Conservation (phyloP, 164 flowering plant species). For the Platanus orientalis region DNA sequence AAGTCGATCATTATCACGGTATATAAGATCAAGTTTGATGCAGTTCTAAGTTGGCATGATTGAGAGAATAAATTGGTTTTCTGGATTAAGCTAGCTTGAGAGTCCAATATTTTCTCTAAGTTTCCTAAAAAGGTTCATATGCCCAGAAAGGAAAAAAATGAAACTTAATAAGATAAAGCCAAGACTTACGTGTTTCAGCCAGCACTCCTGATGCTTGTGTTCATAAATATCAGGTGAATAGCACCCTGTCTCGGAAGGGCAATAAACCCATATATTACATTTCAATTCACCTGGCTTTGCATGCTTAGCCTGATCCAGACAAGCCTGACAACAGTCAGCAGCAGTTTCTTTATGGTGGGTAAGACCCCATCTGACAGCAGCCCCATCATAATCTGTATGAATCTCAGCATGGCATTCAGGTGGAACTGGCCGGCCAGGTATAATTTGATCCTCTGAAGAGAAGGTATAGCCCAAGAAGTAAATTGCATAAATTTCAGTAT, state of each 20-base stretch:
- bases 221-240: slow-evolving; percentile 91
- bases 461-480: background rate
- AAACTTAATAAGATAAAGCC: background rate
- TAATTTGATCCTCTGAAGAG: slow-evolving; percentile 52
- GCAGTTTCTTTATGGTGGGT: slow-evolving; percentile 94
- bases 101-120: too few species aligned
- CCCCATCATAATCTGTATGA: slow-evolving; percentile 91
- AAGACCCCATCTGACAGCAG: slow-evolving; percentile 95
- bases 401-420: slow-evolving; percentile 78
- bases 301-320: slow-evolving; percentile 83
- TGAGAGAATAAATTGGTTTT: too few species aligned
- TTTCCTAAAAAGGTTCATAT: too few species aligned
- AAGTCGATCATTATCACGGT: too few species aligned
- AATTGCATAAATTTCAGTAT: too few species aligned
- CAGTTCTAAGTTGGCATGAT: too few species aligned
- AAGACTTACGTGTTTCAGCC: slow-evolving; percentile 85
- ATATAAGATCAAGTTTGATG: too few species aligned
- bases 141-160: too few species aligned
- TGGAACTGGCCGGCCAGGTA: slow-evolving; percentile 78
- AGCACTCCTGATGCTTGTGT: slow-evolving; percentile 87
- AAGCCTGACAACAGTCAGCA: slow-evolving; percentile 96
- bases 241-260: slow-evolving; percentile 87
- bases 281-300: slow-evolving; percentile 75
- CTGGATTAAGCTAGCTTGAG: too few species aligned
- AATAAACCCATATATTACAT: slow-evolving; percentile 98